Conservation (phyloP, 148 eudicot genomes). For the Heliamphora exappendiculata region DNA sequence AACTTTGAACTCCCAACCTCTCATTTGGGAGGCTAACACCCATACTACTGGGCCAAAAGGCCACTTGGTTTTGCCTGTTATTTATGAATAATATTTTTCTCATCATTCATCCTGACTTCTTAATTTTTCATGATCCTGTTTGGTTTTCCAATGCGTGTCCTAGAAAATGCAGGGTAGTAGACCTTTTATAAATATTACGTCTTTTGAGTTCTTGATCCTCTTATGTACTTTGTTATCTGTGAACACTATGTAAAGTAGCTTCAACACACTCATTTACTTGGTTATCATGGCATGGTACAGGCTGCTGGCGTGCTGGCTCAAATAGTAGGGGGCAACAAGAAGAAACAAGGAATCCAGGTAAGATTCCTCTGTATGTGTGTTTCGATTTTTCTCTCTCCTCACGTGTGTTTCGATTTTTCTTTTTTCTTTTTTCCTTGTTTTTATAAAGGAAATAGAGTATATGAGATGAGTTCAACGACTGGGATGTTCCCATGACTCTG, state of each 20-base stretch:
- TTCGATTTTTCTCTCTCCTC: too few species aligned
- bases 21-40: too few species aligned
- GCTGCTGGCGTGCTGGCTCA: slow-evolving; percentile 98
- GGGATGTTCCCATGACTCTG: not conserved
- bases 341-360: slow-evolving; percentile 75
- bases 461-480: not conserved
- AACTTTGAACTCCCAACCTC: too few species aligned
- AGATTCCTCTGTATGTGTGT: not conserved
- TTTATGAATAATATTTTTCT: not conserved
- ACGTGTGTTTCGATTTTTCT: not conserved
- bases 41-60: too few species aligned
- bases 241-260: not conserved
- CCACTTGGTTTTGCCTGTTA: too few species aligned
- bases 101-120: not conserved
- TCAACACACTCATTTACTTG: slow-evolving; percentile 10
- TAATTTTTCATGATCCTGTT: not conserved
- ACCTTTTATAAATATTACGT: not conserved
- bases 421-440: not conserved
- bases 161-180: not conserved
- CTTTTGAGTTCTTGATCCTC: not conserved
- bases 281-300: slow-evolving; percentile 27
- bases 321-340: slow-evolving; percentile 72
- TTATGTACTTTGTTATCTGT: not conserved
- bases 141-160: not conserved
- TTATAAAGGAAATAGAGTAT: not conserved